Evolutionary conservation across 768 basidiomycete species (phyloP), one percentile per base, ranked within the genome.

Genomic region (Leucosporidium scottii): DNA sequence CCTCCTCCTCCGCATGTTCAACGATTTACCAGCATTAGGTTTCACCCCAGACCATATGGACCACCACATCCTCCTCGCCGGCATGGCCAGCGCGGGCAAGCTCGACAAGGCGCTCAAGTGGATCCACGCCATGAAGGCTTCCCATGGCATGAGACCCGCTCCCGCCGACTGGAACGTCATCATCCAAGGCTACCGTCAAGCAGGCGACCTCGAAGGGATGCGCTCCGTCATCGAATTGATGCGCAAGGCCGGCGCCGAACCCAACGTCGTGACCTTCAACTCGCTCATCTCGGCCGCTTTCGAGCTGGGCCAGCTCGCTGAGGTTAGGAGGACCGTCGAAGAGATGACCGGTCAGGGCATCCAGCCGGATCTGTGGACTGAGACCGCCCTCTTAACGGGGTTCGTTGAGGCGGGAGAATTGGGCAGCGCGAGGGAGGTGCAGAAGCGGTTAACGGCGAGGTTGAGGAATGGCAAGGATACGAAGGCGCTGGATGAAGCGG

Each of bases 141-240:
- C 60, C 9, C 31, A 59, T 47, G 59, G 62, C 0, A 6, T 71
- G 21, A 9, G n/a, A 3, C 70, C 73, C 2, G 25, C 30, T 48
- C 53, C 50, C 1, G 51, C 54, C 1, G 73, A 74, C 34, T 74
- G 64, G 64, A 71, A 74, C 64, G 23, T 65, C 17, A 50, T 72
- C 55, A 39, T 72, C n/a, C 6, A 59, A 17, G 73, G 60, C 12
- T 67, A 58, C 55, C 18, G 70, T 10, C 61, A 36, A n/a, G 23
- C 48, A 15, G 6, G n/a, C 10, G 62, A 67, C 54, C 39, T 65
- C 25, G 54, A 23, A 30, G 70, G 53, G 15, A 66, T 74, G 64
- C 44, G 57, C n/a, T 0, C n/a, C 3, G n/a, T 65, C 12, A 39
- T 68, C 34, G 23, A 39, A 1, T 7, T 12, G 12, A 44, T 47